Evolutionary conservation across 371 early-diverging fungal species (phyloP).

Genomic region (Syncephalastrum sp.): DNA sequence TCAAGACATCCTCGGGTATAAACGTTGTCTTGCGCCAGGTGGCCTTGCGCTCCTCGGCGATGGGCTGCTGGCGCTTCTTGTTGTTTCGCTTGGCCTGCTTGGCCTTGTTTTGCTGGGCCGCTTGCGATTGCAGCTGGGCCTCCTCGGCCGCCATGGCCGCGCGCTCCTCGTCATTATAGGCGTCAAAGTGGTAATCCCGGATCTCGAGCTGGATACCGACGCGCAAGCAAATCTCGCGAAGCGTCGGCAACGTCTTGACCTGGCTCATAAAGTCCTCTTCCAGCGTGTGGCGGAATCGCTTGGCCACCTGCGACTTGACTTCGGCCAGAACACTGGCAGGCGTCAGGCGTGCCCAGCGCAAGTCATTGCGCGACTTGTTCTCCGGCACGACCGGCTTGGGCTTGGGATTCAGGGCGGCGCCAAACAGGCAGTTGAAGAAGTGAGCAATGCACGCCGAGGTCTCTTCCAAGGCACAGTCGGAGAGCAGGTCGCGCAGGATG

Average conservation of each 20-base stretch:
- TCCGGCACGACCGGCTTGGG: conserved; percentile 46
- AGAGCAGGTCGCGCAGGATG: conserved; percentile 71
- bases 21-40: conserved; percentile 53
- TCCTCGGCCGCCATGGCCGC: conserved; percentile 41
- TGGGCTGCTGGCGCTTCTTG: conserved; percentile 10
- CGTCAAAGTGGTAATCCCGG: conserved; percentile 67
- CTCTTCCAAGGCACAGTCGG: conserved; percentile 53
- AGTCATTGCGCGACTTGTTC: conserved; percentile 31
- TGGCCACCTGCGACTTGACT: conserved; percentile 60
- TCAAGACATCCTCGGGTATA: conserved; percentile 73
- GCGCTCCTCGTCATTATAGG: conserved; percentile 45
- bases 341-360: conserved; percentile 57
- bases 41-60: conserved; percentile 15
- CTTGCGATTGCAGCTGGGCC: conserved; percentile 21
- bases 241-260: conserved; percentile 63
- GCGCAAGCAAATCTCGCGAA: conserved; percentile 83
- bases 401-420: conserved; percentile 51
- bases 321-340: conserved; percentile 55
- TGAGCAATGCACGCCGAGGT: conserved; percentile 71
- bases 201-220: conserved; percentile 83
- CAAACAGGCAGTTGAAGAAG: conserved; percentile 82
- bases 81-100: conserved; percentile 40
- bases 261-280: conserved; percentile 49
- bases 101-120: conserved; percentile 42
- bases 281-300: conserved; percentile 77